A percentile compares a stretch with the other conserved stretches of the same genome.
These are phyloP conservation scores for Sordariomycetes sp. DNA, from an alignment of 2,329 filamentous ascomycete genomes.

Conservation along the genomic window DNA sequence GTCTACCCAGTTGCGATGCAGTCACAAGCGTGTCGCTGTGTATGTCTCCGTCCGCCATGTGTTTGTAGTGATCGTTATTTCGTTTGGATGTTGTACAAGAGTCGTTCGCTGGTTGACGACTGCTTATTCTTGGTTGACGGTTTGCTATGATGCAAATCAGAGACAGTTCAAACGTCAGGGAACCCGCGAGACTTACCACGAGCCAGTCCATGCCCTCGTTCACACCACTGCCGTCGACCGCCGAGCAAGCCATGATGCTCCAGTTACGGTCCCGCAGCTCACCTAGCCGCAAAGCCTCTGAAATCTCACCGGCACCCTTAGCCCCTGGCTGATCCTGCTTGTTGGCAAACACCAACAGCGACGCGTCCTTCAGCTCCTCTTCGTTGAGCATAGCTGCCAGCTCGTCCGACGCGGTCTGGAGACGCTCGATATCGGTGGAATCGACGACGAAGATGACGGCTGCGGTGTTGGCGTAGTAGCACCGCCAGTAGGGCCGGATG, in stretches of 20 bases:
- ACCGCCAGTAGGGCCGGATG: conserved; percentile 97
- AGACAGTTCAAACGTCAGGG: background rate
- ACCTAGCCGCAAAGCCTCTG: conserved; percentile 80
- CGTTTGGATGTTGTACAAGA: conserved; percentile 6
- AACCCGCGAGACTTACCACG: conserved; percentile 50
- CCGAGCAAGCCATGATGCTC: conserved; percentile 97
- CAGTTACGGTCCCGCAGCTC: conserved; percentile 95
- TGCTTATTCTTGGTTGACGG: conserved; percentile 13
- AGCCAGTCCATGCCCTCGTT: conserved; percentile 99
- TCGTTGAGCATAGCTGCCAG: conserved; percentile 92
- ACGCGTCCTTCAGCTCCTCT: conserved; percentile 88
- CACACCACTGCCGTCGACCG: conserved; percentile 89
- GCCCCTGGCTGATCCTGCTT: conserved; percentile 98
- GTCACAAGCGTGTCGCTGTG: too few relatives aligned
- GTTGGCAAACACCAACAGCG: conserved; percentile 92
- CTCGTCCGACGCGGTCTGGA: conserved; percentile 89
- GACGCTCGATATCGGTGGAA: conserved; percentile 90
- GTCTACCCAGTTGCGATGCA: too few relatives aligned
- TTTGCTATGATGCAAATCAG: conserved; percentile 11
- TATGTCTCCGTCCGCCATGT: too few relatives aligned
- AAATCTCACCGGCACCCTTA: conserved; percentile 94
- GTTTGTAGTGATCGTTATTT: conserved; percentile 1
- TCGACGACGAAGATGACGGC: conserved; percentile 99
- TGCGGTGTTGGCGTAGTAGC: conserved; percentile 98
- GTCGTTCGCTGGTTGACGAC: background rate